Evolutionary conservation across 495 filamentous ascomycete genomes (phyloP).

Genomic region (Daldinia caldariorum): DNA sequence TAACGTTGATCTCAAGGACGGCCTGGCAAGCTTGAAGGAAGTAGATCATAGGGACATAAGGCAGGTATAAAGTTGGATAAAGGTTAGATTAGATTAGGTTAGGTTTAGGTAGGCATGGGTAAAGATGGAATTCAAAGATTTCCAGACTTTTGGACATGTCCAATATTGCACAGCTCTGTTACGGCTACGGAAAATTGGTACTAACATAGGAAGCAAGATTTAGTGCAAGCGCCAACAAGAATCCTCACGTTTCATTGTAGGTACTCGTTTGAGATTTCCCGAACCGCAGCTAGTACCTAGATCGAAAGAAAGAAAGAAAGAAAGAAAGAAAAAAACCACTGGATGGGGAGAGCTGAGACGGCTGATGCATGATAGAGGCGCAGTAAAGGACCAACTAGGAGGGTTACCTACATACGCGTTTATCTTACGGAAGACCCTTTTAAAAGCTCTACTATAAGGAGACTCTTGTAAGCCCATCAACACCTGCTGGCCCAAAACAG

Average conservation of each 20-base stretch:
- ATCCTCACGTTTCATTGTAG: slow-evolving; percentile 15
- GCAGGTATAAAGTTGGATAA: not conserved
- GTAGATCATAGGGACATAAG: not conserved
- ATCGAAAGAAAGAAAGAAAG: not conserved
- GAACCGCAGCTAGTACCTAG: slow-evolving; percentile 25
- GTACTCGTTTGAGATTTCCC: slow-evolving; percentile 38
- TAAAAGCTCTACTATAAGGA: too few relatives aligned
- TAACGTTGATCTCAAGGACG: slow-evolving; percentile 2
- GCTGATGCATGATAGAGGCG: slow-evolving; percentile 39
- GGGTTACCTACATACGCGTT: slow-evolving; percentile 24
- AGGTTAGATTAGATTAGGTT: too few relatives aligned
- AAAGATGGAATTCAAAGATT: not conserved
- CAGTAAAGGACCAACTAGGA: slow-evolving; percentile 10
- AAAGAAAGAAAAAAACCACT: too few relatives aligned
- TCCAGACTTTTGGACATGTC: too few relatives aligned
- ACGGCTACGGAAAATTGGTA: too few relatives aligned
- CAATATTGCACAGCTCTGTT: too few relatives aligned
- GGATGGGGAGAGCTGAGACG: slow-evolving; percentile 13
- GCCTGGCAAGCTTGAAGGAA: slow-evolving; percentile 10
- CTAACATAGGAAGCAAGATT: slow-evolving; percentile 7
- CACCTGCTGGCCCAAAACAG: too few relatives aligned
- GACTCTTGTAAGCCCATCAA: too few relatives aligned
- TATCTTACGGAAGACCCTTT: too few relatives aligned
- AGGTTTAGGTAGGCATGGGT: not conserved
- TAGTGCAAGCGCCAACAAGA: slow-evolving; percentile 4